Evolutionary conservation across 352 stramenopile species (phyloP).

Genomic region (Bremia lactucae): DNA sequence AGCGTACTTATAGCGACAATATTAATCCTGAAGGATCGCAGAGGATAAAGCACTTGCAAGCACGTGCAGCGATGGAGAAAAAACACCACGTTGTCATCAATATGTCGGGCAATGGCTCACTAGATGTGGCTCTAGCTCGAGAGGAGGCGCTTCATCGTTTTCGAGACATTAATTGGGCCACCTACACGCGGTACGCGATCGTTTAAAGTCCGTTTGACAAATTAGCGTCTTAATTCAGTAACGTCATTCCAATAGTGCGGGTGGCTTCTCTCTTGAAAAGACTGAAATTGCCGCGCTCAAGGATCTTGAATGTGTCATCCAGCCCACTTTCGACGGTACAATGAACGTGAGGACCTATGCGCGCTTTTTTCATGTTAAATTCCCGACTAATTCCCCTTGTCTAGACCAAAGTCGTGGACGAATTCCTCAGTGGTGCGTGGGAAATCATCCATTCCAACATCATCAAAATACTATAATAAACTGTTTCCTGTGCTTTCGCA

Average conservation of each 20-base stretch:
- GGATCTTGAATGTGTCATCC: slow-evolving; percentile 68
- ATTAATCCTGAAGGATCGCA: too few relatives aligned
- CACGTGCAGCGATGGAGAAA: slow-evolving; percentile 33
- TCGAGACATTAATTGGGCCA: slow-evolving; percentile 85
- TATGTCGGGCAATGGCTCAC: slow-evolving; percentile 37
- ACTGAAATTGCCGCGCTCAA: slow-evolving; percentile 78
- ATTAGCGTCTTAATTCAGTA: neutral
- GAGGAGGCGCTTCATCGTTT: slow-evolving; percentile 82
- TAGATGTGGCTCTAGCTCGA: slow-evolving; percentile 63
- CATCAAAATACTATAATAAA: too few relatives aligned
- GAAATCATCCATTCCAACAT: too few relatives aligned
- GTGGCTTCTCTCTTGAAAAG: slow-evolving; percentile 79
- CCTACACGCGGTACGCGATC: slow-evolving; percentile 78
- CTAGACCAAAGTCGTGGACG: slow-evolving; percentile 57
- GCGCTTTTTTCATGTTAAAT: neutral
- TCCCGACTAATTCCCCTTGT: slow-evolving; percentile 2
- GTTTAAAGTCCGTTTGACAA: neutral
- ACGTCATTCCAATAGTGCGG: slow-evolving; percentile 21
- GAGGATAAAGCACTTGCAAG: too few relatives aligned
- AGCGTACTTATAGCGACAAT: too few relatives aligned
- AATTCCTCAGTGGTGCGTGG: slow-evolving; percentile 49
- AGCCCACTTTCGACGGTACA: slow-evolving; percentile 44
- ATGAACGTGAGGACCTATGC: slow-evolving; percentile 25
- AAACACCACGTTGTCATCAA: slow-evolving; percentile 65
- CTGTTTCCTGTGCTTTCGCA: too few relatives aligned